phyloP scores from a whole-genome alignment of 306 rosid species.

The Medicago lupulina region DNA sequence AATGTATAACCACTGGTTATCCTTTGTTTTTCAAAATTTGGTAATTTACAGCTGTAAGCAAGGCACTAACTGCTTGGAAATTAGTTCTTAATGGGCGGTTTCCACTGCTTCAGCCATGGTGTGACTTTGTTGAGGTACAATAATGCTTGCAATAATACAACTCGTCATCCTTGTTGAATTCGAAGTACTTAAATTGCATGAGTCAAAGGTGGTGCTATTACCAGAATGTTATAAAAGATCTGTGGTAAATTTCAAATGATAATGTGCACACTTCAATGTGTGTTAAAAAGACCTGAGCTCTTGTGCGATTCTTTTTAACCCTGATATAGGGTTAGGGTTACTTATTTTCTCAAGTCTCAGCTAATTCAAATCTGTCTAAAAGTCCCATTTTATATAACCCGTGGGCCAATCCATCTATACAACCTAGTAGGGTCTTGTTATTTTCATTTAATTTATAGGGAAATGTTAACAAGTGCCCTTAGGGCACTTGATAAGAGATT shows the following conservation, averaged over 20 bases:
- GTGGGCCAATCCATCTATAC: conserved; percentile 16
- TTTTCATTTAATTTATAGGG: conserved; percentile 34
- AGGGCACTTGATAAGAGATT: too few species aligned
- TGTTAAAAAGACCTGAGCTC: background rate
- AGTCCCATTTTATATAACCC: conserved; percentile 14
- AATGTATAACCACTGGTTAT: conserved; percentile 31
- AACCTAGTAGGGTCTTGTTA: conserved; percentile 15
- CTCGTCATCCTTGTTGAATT: conserved; percentile 8
- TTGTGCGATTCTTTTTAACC: conserved; percentile 26
- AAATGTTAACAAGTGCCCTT: too few species aligned
- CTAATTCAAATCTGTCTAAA: conserved; percentile 20
- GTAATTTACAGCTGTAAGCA: conserved; percentile 74
- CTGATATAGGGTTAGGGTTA: conserved; percentile 20
- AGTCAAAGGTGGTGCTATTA: conserved; percentile 1
- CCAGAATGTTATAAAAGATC: background rate
- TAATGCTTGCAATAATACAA: conserved; percentile 12
- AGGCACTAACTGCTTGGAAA: conserved; percentile 86
- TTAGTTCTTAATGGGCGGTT: conserved; percentile 87
- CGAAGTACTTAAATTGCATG: background rate
- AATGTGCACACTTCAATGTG: background rate
- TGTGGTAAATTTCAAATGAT: background rate
- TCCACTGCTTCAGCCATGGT: conserved; percentile 81
- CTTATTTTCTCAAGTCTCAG: conserved; percentile 5
- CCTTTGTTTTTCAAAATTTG: conserved; percentile 26
- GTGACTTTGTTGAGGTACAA: conserved; percentile 92